Conservation (phyloP, 2,329 filamentous ascomycete genomes). For the Myriangium duriaei region DNA sequence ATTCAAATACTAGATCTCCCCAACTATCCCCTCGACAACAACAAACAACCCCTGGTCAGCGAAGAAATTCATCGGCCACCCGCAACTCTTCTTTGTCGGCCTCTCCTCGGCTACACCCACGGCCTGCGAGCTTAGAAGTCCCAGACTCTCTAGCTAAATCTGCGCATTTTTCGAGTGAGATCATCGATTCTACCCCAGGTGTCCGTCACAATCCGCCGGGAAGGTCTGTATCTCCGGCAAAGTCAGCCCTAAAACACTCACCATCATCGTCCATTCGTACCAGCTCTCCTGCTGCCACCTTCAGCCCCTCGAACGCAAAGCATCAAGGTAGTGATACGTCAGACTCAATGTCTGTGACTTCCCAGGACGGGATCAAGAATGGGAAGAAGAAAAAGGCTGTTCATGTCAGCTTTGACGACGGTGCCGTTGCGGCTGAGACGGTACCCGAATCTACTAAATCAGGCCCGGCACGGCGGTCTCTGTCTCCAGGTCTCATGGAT, state of each 20-base stretch:
- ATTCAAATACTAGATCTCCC: not conserved
- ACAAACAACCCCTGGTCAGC: no score
- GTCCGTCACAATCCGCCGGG: slow-evolving; percentile 57
- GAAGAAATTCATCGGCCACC: not conserved
- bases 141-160: slow-evolving; percentile 43
- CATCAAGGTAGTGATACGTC: slow-evolving; percentile 42
- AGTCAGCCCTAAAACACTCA: slow-evolving; percentile 60
- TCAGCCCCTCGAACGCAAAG: slow-evolving; percentile 34
- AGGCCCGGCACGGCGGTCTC: slow-evolving; percentile 13
- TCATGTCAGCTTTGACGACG: slow-evolving; percentile 68
- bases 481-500: slow-evolving; percentile 23
- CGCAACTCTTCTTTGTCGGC: slow-evolving; percentile 3
- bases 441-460: slow-evolving; percentile 28
- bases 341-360: slow-evolving; percentile 38
- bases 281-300: slow-evolving; percentile 36
- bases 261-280: slow-evolving; percentile 39
- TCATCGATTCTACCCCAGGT: slow-evolving; percentile 39
- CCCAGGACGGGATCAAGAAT: slow-evolving; percentile 23
- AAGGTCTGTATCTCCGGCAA: slow-evolving; percentile 61
- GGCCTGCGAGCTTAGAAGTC: slow-evolving; percentile 23
- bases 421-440: slow-evolving; percentile 40
- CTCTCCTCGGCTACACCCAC: slow-evolving; percentile 7
- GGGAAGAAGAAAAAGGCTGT: slow-evolving; percentile 49
- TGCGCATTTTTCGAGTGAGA: slow-evolving; percentile 52
- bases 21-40: no score